Conservation (phyloP, 257 asterid species). For the Nicotiana obtusifolia region DNA sequence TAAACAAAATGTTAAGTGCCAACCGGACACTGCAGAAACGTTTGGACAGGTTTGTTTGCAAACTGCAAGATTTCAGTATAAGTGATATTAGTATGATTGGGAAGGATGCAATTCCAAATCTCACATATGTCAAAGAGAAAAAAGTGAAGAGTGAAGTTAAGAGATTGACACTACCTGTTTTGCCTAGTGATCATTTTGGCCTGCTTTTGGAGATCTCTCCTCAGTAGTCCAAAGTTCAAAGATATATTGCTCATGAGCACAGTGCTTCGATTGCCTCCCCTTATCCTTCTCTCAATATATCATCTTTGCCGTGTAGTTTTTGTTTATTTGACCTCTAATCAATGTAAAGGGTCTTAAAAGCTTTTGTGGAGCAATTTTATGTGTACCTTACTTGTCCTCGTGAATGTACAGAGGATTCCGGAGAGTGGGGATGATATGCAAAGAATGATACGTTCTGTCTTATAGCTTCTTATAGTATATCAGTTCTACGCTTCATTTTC, state of each 20-base stretch:
- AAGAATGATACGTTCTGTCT: too few relatives aligned
- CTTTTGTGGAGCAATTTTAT: too few relatives aligned
- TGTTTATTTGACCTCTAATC: too few relatives aligned
- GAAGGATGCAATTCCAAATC: constrained; percentile 61
- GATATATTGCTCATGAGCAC: neutral
- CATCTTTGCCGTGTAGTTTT: neutral
- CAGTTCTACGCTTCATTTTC: too few relatives aligned
- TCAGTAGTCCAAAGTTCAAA: constrained; percentile 5
- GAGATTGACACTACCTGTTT: constrained; percentile 70
- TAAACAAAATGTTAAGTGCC: constrained; percentile 82
- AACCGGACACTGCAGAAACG: constrained; percentile 62
- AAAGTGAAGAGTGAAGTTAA: constrained; percentile 55
- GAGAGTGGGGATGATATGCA: too few relatives aligned
- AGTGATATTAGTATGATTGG: constrained; percentile 73
- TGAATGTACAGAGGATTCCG: too few relatives aligned
- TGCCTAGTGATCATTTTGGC: constrained; percentile 95
- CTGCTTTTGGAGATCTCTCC: constrained; percentile 60
- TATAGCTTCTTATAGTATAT: too few relatives aligned
- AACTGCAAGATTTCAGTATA: constrained; percentile 52
- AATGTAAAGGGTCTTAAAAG: too few relatives aligned
- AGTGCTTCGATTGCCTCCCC: too few relatives aligned
- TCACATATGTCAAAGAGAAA: constrained; percentile 56
- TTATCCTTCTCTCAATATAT: neutral
- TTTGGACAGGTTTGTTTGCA: constrained; percentile 75
- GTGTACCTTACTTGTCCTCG: too few relatives aligned